Conservation (phyloP, 2,329 filamentous ascomycete genomes). For the Basipetospora chlamydospora region DNA sequence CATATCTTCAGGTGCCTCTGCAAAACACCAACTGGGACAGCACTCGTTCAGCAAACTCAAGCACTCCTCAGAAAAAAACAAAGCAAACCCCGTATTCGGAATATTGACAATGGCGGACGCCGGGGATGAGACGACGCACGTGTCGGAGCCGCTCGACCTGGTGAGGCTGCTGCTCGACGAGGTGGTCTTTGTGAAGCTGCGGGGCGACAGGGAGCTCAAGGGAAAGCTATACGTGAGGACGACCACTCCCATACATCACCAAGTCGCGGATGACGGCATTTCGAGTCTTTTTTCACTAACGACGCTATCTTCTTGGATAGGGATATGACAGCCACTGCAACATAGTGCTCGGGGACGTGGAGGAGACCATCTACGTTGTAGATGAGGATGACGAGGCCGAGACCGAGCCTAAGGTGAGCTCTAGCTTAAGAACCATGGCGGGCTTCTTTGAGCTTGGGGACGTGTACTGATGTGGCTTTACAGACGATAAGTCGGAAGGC, state of each 20-base stretch:
- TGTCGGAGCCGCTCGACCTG: slow-evolving; percentile 87
- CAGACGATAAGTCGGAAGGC: slow-evolving; percentile 93
- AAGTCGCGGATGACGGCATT: too few relatives aligned
- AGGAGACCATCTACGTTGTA: slow-evolving; percentile 90
- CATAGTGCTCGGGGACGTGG: slow-evolving; percentile 84
- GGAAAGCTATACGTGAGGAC: slow-evolving; percentile 75
- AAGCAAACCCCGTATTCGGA: too few relatives aligned
- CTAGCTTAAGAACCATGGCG: too few relatives aligned
- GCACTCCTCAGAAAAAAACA: too few relatives aligned
- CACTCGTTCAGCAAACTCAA: too few relatives aligned
- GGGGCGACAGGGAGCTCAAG: slow-evolving; percentile 89
- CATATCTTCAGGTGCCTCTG: too few relatives aligned
- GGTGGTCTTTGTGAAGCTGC: slow-evolving; percentile 90
- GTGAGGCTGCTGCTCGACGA: slow-evolving; percentile 91
- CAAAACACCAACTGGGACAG: too few relatives aligned
- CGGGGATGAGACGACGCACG: slow-evolving; percentile 56
- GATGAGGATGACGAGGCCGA: slow-evolving; percentile 9
- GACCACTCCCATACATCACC: background rate
- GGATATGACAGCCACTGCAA: slow-evolving; percentile 99
- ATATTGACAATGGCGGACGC: slow-evolving; percentile 59
- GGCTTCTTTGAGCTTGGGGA: too few relatives aligned
- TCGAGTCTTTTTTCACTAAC: background rate
- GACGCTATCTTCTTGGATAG: slow-evolving; percentile 29
- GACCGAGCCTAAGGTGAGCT: slow-evolving; percentile 51
- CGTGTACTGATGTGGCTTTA: background rate